Percentiles rank a stretch among this genome's conserved stretches.
phyloP scores from a whole-genome alignment of 306 rosid species.

The Cyamopsis tetragonoloba region DNA sequence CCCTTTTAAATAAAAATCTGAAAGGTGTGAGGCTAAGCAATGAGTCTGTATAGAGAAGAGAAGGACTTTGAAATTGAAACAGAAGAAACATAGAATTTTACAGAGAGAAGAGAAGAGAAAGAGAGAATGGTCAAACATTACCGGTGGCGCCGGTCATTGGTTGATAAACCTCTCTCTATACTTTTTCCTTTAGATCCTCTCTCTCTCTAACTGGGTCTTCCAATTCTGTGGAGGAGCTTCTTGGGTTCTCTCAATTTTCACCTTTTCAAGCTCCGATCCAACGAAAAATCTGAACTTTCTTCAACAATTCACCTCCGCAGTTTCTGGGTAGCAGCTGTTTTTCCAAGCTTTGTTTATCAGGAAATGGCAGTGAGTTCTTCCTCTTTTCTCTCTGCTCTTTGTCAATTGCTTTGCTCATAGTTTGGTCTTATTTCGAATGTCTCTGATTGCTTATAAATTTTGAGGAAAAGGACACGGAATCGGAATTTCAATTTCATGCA shows the following conservation, averaged over 20 bases:
- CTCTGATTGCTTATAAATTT: constrained; percentile 22
- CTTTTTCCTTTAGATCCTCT: neutral
- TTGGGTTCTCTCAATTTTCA: constrained; percentile 5
- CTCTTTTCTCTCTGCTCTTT: neutral
- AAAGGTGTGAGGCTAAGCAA: too few species aligned
- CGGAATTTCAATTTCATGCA: constrained; percentile 24
- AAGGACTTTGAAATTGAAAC: neutral
- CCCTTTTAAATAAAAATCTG: too few species aligned
- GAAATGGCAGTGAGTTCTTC: constrained; percentile 60
- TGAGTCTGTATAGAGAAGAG: too few species aligned
- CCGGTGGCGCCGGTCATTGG: constrained; percentile 66
- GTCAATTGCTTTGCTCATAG: neutral
- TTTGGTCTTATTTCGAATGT: constrained; percentile 2
- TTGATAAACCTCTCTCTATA: constrained; percentile 47
- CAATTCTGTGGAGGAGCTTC: constrained; percentile 18
- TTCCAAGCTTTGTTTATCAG: constrained; percentile 33
- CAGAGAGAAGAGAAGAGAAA: neutral
- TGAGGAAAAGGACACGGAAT: neutral
- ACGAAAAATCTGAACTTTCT: constrained; percentile 22
- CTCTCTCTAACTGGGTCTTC: constrained; percentile 24
- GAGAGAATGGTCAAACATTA: constrained; percentile 53
- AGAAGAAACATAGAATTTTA: neutral
- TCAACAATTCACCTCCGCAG: constrained; percentile 13
- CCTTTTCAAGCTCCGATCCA: constrained; percentile 28
- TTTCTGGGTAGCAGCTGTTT: constrained; percentile 11